Conservation (phyloP, 331 rosid genomes). For the Quercus tomentella region DNA sequence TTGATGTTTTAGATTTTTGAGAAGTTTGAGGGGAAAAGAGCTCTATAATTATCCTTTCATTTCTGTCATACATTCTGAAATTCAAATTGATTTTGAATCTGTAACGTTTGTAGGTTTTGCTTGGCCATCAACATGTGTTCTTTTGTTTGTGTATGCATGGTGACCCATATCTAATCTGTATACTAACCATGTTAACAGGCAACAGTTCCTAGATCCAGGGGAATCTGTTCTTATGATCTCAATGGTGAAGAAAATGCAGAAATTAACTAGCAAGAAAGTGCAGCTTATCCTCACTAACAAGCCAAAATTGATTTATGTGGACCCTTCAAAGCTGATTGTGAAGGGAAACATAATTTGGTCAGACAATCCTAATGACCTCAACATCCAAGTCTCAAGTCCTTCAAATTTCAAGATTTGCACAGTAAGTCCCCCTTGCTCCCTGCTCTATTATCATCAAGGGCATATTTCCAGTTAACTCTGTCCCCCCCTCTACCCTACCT, state of each 20-base stretch:
- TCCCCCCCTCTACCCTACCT: neutral
- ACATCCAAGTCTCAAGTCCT: slow-evolving; percentile 78
- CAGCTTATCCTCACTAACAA: slow-evolving; percentile 98
- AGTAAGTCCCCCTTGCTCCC: slow-evolving; percentile 38
- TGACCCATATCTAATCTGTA: neutral
- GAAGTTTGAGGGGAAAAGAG: neutral
- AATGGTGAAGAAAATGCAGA: slow-evolving; percentile 91
- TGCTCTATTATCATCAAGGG: neutral
- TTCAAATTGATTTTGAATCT: neutral
- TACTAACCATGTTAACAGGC: slow-evolving; percentile 52
- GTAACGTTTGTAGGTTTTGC: neutral
- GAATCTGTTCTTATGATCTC: slow-evolving; percentile 97
- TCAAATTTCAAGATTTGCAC: slow-evolving; percentile 91
- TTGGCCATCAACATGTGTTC: neutral
- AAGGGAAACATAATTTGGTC: slow-evolving; percentile 97
- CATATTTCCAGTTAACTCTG: neutral
- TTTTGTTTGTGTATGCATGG: neutral
- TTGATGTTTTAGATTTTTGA: neutral
- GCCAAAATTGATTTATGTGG: slow-evolving; percentile 92
- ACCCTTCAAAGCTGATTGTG: slow-evolving; percentile 80
- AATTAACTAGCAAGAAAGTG: slow-evolving; percentile 92
- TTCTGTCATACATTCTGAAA: neutral
- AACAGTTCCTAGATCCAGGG: slow-evolving; percentile 92
- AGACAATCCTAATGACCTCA: slow-evolving; percentile 84
- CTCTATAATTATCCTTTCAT: neutral